Percentiles rank a stretch among this genome's conserved stretches.
phyloP scores from a whole-genome alignment of 2,329 filamentous ascomycete genomes.

The Diplodia scrobiculata region DNA sequence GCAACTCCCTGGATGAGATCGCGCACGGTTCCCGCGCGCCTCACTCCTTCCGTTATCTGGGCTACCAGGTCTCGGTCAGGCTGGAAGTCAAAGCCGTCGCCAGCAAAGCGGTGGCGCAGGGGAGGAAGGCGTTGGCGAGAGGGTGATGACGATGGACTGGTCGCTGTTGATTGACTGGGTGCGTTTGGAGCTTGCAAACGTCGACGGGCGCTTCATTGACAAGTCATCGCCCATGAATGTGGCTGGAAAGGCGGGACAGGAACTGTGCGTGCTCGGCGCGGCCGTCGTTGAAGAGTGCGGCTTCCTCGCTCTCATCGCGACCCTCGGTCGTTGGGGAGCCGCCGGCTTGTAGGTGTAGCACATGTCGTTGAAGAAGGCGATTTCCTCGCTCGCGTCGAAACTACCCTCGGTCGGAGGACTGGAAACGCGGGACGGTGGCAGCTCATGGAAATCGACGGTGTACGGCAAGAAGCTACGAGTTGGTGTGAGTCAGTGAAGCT shows the following conservation, averaged over 20 bases:
- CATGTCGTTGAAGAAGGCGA: no score
- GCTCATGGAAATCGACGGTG: no score
- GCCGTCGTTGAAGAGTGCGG: no score
- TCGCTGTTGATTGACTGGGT: slow-evolving; percentile 48
- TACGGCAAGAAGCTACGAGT: no score
- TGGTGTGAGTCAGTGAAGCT: no score
- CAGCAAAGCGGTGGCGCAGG: neutral
- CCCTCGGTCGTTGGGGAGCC: no score
- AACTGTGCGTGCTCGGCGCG: neutral
- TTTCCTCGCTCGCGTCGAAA: no score
- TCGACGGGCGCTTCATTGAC: slow-evolving; percentile 48
- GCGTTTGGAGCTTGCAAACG: slow-evolving; percentile 44
- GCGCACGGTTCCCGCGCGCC: neutral
- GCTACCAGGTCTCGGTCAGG: neutral
- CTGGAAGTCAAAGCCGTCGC: neutral
- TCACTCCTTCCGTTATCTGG: neutral
- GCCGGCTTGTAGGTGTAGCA: no score
- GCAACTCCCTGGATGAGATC: neutral
- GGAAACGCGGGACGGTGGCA: no score
- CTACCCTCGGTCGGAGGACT: no score
- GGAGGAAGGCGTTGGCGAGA: no score
- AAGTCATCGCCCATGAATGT: slow-evolving; percentile 46
- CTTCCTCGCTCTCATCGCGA: no score
- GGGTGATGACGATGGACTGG: slow-evolving; percentile 34
- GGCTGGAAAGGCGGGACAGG: slow-evolving; percentile 32